Percentiles rank a stretch among this genome's conserved stretches.
Conservation (phyloP, 371 early-diverging fungal species). For the Nematocida displodere region DNA sequence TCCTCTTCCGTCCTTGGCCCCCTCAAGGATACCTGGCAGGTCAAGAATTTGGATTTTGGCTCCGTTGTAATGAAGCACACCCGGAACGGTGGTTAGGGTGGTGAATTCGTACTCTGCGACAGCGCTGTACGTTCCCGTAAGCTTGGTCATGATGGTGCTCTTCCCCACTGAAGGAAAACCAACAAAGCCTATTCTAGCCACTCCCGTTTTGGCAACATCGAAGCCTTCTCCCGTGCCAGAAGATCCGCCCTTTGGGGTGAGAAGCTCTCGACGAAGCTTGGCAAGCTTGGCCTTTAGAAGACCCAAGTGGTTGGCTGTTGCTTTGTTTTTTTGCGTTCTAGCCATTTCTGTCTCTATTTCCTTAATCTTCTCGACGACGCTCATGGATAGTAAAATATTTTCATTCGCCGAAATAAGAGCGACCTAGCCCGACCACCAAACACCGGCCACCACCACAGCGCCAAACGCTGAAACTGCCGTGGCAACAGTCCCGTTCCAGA, state of each 20-base stretch:
- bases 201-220: constrained; percentile 91
- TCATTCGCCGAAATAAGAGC: too few relatives aligned
- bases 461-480: too few relatives aligned
- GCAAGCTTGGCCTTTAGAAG: constrained; percentile 87
- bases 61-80: constrained; percentile 90
- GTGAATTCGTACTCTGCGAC: constrained; percentile 93
- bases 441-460: too few relatives aligned
- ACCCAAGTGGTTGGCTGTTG: constrained; percentile 91
- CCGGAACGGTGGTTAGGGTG: constrained; percentile 81
- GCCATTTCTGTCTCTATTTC: constrained; percentile 71
- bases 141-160: constrained; percentile 82
- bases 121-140: constrained; percentile 85
- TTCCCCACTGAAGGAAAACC: constrained; percentile 94
- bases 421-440: too few relatives aligned
- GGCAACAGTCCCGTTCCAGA: too few relatives aligned
- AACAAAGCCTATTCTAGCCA: constrained; percentile 90
- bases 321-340: constrained; percentile 84
- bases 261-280: constrained; percentile 82
- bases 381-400: constrained; percentile 57
- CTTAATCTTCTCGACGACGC: constrained; percentile 68
- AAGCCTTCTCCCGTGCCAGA: constrained; percentile 70
- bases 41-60: constrained; percentile 84
- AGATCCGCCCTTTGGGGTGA: constrained; percentile 67
- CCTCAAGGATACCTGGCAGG: constrained; percentile 94
- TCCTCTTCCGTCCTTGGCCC: constrained; percentile 97